Evolutionary conservation across 2,329 filamentous ascomycete species (phyloP).

Genomic region (Fulvia fulva): DNA sequence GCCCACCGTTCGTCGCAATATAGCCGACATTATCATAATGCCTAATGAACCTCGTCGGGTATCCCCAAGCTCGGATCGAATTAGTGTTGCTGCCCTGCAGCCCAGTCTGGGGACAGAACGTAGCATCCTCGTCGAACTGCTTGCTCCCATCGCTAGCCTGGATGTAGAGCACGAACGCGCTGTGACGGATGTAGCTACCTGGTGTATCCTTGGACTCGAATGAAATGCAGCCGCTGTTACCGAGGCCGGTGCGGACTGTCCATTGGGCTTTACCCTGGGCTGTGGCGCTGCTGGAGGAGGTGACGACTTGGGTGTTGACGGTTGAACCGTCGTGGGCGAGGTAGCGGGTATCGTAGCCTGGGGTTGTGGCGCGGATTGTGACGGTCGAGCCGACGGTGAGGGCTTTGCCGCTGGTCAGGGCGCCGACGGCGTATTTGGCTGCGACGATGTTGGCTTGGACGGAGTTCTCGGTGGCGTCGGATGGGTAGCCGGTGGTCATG

Average conservation of each 20-base stretch:
- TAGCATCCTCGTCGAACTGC: slow-evolving; percentile 58
- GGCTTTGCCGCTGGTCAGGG: slow-evolving; percentile 47
- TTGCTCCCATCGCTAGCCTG: slow-evolving; percentile 53
- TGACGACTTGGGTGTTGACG: slow-evolving; percentile 54
- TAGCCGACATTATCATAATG: slow-evolving; percentile 51
- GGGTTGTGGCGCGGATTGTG: slow-evolving; percentile 54
- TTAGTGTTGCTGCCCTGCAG: slow-evolving; percentile 41
- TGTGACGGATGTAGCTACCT: slow-evolving; percentile 58
- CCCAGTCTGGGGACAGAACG: slow-evolving; percentile 55
- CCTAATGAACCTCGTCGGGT: slow-evolving; percentile 57
- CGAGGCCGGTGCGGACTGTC: slow-evolving; percentile 54
- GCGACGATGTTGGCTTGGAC: slow-evolving; percentile 54
- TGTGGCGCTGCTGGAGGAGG: slow-evolving; percentile 46
- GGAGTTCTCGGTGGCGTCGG: slow-evolving; percentile 54
- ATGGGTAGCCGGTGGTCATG: slow-evolving; percentile 61
- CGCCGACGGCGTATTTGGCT: slow-evolving; percentile 51
- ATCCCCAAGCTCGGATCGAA: slow-evolving; percentile 56
- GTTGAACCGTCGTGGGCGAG: slow-evolving; percentile 50
- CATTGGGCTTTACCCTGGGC: slow-evolving; percentile 53
- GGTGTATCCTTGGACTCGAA: slow-evolving; percentile 58
- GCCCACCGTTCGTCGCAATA: slow-evolving; percentile 52
- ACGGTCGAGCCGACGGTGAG: slow-evolving; percentile 49
- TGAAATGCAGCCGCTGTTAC: slow-evolving; percentile 54
- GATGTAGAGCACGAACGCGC: slow-evolving; percentile 50
- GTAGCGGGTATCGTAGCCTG: slow-evolving; percentile 53